Base-by-base conservation (phyloP, 306 rosid species). In the Luffa acutangula region DNA sequence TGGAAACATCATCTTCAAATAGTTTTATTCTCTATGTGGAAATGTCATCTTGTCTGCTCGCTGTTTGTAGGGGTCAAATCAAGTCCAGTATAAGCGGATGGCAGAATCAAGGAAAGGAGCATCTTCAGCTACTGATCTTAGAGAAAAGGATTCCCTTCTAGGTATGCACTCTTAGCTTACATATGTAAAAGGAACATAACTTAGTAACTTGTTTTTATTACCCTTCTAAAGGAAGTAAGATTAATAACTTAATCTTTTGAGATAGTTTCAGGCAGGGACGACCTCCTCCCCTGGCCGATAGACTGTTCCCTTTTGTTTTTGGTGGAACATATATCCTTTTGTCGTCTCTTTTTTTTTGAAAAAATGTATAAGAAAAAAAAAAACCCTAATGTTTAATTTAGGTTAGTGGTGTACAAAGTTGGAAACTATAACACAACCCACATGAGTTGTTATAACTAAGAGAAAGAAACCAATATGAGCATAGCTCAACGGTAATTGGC, bases 101-200 rank as follows among this genome's bases (percentile, higher is more conserved):
- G 87, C 84, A 57, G 91, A 91, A 78, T 81, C 92, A 63, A 53
- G 81, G 74, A 90, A 90, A 87, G 91, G 84, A 81, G 79, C 83
- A 72, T 71, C 91, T 81, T 75, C 94, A 18, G 78, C 93, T 52
- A 83, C 65, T 46, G 86, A 87, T 80, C 83, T 80, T 13, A 85
- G 89, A 80, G 84, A 89, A 78, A 90, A 86, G 72, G 85, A 64
- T 25, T 83, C 90, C 60, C 58, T 78, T 49, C 86, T 82, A 86
- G 97, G 98, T 94, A 89, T 74, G 39, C 80, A 81, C 77, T 70
- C 53, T 84, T 63, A 58, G 63, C 76, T 87, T 80, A 21, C 25
- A 53, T 37, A 75, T 31, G 20, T 25, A 36, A 20, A 25, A 25
- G 58, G 77, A 71, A 12, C 56, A 11, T 41, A 10, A 21, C 54